These are phyloP conservation scores for Chaetomidium leptoderma DNA, from an alignment of 495 filamentous ascomycete species.

Conservation along the genomic window DNA sequence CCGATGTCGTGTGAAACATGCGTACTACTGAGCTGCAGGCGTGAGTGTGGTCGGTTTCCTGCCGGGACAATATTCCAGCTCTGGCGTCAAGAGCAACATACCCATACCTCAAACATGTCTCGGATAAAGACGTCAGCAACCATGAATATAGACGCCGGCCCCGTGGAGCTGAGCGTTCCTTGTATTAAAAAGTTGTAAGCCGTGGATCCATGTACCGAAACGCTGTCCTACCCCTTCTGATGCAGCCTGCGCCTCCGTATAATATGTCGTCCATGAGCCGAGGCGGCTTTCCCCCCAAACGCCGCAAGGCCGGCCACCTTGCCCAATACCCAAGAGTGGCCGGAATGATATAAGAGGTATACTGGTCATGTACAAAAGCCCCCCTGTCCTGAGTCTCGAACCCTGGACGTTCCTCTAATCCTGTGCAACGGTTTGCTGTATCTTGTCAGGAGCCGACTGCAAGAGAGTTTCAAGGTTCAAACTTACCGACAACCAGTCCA, in stretches of 20 bases:
- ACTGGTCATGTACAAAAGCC: slow-evolving; percentile 31
- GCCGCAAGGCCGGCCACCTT: slow-evolving; percentile 14
- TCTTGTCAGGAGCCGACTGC: slow-evolving; percentile 19
- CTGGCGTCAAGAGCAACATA: background rate
- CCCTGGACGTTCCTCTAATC: slow-evolving; percentile 31
- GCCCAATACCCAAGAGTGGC: slow-evolving; percentile 29
- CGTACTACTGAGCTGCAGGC: too few species aligned
- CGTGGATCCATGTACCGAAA: slow-evolving; percentile 25
- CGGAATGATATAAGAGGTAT: slow-evolving; percentile 21
- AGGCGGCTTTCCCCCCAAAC: slow-evolving; percentile 13
- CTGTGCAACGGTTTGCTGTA: slow-evolving; percentile 48
- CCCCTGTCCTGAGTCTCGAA: slow-evolving; percentile 7
- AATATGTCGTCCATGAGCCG: slow-evolving; percentile 23
- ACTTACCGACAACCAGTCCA: slow-evolving; percentile 98
- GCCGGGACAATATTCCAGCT: background rate
- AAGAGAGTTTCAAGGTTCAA: background rate
- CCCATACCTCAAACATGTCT: background rate
- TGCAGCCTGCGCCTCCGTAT: slow-evolving; percentile 28
- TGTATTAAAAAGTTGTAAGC: slow-evolving; percentile 31
- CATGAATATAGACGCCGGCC: slow-evolving; percentile 17
- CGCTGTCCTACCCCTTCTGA: slow-evolving; percentile 17
- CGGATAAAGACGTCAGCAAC: background rate
- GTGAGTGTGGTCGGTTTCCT: too few species aligned
- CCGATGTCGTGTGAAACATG: too few species aligned
- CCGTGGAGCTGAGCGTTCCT: background rate